Evolutionary conservation across 768 basidiomycete species (phyloP).

Genomic region (Tricholoma saponaceum): DNA sequence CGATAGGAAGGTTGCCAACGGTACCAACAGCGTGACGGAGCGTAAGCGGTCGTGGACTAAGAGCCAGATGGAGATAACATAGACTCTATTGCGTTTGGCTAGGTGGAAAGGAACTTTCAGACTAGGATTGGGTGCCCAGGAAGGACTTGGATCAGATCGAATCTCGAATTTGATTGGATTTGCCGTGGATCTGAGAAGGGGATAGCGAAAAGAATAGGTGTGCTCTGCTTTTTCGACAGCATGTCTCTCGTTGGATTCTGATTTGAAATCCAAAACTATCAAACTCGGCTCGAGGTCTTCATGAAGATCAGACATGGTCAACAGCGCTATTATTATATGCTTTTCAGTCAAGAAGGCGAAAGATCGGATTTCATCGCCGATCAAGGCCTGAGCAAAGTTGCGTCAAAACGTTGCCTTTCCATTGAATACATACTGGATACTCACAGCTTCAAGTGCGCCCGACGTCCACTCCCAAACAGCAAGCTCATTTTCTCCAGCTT

Average conservation of each 20-base stretch:
- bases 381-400: slow-evolving; percentile 15
- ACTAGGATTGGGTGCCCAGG: slow-evolving; percentile 33
- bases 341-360: slow-evolving; percentile 40
- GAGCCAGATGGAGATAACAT: slow-evolving; percentile 43
- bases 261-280: slow-evolving; percentile 37
- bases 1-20: slow-evolving; percentile 35
- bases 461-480: slow-evolving; percentile 69
- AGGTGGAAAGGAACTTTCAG: slow-evolving; percentile 43
- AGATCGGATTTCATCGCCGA: slow-evolving; percentile 30
- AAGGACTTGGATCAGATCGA: slow-evolving; percentile 51
- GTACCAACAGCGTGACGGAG: slow-evolving; percentile 38
- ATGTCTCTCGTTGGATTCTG: slow-evolving; percentile 24
- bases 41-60: slow-evolving; percentile 20
- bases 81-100: slow-evolving; percentile 37
- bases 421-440: slow-evolving; percentile 14
- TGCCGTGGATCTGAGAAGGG: slow-evolving; percentile 25
- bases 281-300: slow-evolving; percentile 23
- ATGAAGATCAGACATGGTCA: slow-evolving; percentile 16
- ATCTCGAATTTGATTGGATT: slow-evolving; percentile 33
- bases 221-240: slow-evolving; percentile 26
- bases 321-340: slow-evolving; percentile 32
- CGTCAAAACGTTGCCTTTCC: not conserved
- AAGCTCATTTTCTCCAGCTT: slow-evolving; percentile 38
- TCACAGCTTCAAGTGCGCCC: slow-evolving; percentile 45
- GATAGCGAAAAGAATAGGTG: slow-evolving; percentile 38